phyloP scores from a whole-genome alignment of 345 rosid genomes.

The Cardiospermum halicacabum region DNA sequence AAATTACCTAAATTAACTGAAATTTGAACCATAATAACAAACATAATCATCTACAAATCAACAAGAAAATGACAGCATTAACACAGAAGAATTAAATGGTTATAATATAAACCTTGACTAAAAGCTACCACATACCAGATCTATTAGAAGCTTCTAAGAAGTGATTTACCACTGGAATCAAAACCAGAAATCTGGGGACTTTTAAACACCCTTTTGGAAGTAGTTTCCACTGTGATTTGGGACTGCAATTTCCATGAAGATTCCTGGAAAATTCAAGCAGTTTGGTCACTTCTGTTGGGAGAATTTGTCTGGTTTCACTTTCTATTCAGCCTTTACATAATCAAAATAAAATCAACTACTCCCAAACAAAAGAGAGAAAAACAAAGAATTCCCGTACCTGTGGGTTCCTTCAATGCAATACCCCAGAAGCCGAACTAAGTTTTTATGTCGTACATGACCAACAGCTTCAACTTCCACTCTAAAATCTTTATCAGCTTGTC shows the following conservation, averaged over 20 bases:
- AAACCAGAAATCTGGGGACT: neutral
- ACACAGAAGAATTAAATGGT: neutral
- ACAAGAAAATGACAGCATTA: neutral
- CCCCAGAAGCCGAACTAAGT: constrained; percentile 91
- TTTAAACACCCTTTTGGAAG: neutral
- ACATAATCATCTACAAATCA: neutral
- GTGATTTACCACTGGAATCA: constrained; percentile 3
- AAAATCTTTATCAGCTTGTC: constrained; percentile 96
- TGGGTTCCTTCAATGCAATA: constrained; percentile 98
- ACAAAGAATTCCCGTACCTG: constrained; percentile 40
- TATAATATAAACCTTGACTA: neutral
- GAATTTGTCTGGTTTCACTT: constrained; percentile 6
- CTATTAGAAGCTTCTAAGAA: constrained; percentile 1
- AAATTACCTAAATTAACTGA: constrained; percentile 3
- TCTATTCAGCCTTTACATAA: neutral
- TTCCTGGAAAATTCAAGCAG: constrained; percentile 8
- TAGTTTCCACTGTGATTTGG: neutral
- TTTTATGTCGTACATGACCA: constrained; percentile 93
- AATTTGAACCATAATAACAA: neutral
- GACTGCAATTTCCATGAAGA: neutral
- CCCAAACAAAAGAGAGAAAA: neutral
- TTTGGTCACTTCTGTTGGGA: neutral
- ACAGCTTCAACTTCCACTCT: constrained; percentile 97
- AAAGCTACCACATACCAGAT: constrained; percentile 5
- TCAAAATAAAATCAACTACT: neutral